A percentile compares a stretch with the other conserved stretches of the same genome.
Conservation (phyloP, 148 eudicot genomes). For the Heliosperma pusillum region DNA sequence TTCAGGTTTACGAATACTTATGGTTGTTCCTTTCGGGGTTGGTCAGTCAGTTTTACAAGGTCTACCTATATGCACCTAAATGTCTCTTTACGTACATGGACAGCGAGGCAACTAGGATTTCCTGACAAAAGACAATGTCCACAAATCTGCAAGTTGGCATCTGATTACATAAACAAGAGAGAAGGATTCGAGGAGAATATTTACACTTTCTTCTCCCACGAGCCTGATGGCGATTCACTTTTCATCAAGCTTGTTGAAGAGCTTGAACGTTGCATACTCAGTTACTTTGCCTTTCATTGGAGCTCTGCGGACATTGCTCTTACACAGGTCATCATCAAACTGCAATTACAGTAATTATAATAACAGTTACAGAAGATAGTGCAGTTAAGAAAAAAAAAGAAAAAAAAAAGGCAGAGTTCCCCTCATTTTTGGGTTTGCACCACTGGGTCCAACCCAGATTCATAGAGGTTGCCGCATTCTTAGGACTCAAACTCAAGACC, state of each 20-base stretch:
- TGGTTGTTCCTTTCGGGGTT: neutral
- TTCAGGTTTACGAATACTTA: neutral
- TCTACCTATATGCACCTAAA: neutral
- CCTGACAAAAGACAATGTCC: slow-evolving; percentile 67
- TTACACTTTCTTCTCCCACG: slow-evolving; percentile 59
- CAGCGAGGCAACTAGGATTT: slow-evolving; percentile 94
- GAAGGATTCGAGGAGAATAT: slow-evolving; percentile 82
- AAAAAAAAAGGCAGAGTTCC: neutral
- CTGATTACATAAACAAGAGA: slow-evolving; percentile 75
- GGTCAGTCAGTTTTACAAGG: neutral
- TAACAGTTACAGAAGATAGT: neutral
- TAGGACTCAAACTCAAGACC: no score
- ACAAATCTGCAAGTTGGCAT: slow-evolving; percentile 73
- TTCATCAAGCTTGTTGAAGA: slow-evolving; percentile 93
- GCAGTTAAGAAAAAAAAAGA: neutral
- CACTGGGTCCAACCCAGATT: no score
- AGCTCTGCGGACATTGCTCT: slow-evolving; percentile 64
- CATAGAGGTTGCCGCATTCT: no score
- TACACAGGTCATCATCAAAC: slow-evolving; percentile 49
- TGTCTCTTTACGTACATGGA: slow-evolving; percentile 19
- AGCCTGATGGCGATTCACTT: slow-evolving; percentile 78
- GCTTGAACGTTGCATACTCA: slow-evolving; percentile 90
- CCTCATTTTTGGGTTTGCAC: no score
- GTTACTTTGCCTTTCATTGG: slow-evolving; percentile 98
- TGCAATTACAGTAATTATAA: neutral